These are phyloP conservation scores for Gnaphalium uliginosum DNA, from an alignment of 129 eudicot species.

Conservation along the genomic window DNA sequence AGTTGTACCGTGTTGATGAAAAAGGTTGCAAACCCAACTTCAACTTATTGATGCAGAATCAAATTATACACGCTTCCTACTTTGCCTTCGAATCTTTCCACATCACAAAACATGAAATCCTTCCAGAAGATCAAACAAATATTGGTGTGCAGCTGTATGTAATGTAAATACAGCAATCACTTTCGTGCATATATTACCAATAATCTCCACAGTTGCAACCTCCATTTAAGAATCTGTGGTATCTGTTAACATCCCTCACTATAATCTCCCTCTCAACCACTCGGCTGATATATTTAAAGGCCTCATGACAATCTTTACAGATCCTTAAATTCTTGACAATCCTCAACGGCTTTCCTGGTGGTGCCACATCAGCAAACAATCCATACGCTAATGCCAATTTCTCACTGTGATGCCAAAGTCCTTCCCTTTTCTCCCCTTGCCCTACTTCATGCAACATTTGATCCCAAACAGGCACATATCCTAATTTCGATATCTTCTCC, in stretches of 20 bases:
- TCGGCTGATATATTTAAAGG: constrained; percentile 67
- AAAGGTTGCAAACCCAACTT: background rate
- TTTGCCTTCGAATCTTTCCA: background rate
- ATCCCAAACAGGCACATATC: constrained; percentile 61
- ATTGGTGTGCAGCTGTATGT: background rate
- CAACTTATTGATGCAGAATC: too few relatives aligned
- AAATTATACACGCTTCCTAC: too few relatives aligned
- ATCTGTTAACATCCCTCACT: constrained; percentile 80
- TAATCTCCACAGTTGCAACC: constrained; percentile 74
- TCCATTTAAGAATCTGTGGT: constrained; percentile 70
- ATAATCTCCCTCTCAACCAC: constrained; percentile 70
- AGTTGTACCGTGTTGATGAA: background rate
- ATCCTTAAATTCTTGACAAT: constrained; percentile 82
- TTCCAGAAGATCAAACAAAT: background rate
- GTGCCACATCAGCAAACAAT: constrained; percentile 57
- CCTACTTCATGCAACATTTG: constrained; percentile 67
- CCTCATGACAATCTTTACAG: constrained; percentile 88
- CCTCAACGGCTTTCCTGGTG: constrained; percentile 79
- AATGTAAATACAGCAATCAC: background rate
- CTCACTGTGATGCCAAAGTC: constrained; percentile 76
- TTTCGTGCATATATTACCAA: constrained; percentile 45
- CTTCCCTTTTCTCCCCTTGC: constrained; percentile 53
- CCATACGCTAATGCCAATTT: constrained; percentile 86
- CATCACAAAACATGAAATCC: background rate
- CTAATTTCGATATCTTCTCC: constrained; percentile 57